Evolutionary conservation across 2,329 filamentous ascomycete species (phyloP), one percentile per base, ranked within the genome.

Genomic region (Epichloe hybrida): DNA sequence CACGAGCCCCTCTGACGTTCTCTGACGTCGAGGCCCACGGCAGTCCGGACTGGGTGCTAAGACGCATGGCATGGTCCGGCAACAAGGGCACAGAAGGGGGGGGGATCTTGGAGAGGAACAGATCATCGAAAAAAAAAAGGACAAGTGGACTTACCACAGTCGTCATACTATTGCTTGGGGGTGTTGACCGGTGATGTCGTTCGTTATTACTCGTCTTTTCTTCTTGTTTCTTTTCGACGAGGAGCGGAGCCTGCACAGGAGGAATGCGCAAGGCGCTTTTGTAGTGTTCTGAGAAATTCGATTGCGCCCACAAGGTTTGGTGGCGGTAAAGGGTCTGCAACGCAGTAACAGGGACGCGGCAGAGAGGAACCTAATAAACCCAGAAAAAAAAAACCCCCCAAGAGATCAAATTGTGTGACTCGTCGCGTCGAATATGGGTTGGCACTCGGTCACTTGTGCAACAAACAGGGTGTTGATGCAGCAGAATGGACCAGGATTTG

Each of bases 1-100:
- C 64, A 61, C 60, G 57, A 66, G 60, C 61, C 58, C 57, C 61
- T 64, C 61, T 66, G 62, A 65, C 62, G 62, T 64, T 7, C 27
- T 64, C 61, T 66, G 62, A 65, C 62, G 62, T 64, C 62, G 63
- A 56, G 59, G 58, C 56, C 51, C 47, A 8, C 20, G 48, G 27
- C 44, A 36, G 20, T n/a, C 27, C 39, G 15, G 31, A 31, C 27
- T 37, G 48, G 52, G 48, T 50, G 50, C 54, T 52, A 46, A 37
- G 46, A 35, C 17, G 31, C 46, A 20, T 21, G 23, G 31, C 46
- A 20, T 21, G 23, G 37, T 27, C 45, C 36, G 13, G 45, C 37
- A 41, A 35, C 27, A 36, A 20, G 46, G 31, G 40, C 12, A 20
- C 36, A 49, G 9, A 43, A 52, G 46, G 37, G 31, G 2, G 46